Base-by-base conservation (phyloP, 306 rosid genomes). In the Trifolium pratense region DNA sequence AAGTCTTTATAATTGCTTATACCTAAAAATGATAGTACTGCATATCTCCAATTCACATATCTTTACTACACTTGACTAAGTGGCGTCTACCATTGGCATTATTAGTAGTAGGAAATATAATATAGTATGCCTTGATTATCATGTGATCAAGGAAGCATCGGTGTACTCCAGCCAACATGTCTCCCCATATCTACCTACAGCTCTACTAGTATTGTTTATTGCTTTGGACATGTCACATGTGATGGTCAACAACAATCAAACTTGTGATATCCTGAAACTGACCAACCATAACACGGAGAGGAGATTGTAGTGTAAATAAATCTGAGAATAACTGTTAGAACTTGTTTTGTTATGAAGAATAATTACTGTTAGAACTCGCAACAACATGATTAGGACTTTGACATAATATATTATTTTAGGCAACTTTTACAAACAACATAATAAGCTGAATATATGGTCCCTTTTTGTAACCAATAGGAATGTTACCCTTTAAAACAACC, bases 401-500 rank as follows among this genome's bases (percentile, higher is more conserved):
- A 56, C 39, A 31, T 26, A 15, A 31, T 34, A 29, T 0, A 52
- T 52, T 9, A 52, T 52, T 76, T 40, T 64, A 37, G 53, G 37
- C 29, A 75, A 36, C 1, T 13, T 46, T 26, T 17, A 13, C 68
- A 23, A 75, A 21, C 10, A 42, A 42, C 2, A 25, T 23, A 51
- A 3, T 11, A n/a, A 70, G 26, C 63, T 29, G 25, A 31, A 29
- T 26, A 53, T 29, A 42, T 51, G 37, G 26, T 26, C 36, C 66
- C 21, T 18, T 26, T 10, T 70, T 0, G 36, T 45, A 26, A 53
- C 37, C 5, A 23, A 14, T n/a, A 26, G 12, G 9, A 42, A 25
- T 37, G 34, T 61, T 48, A 58, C 55, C 64, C 18, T 48, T 34
- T 51, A 34, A 62, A 63, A 14, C 63, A 74, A 74, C 18, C 55